Evolutionary conservation across 2,329 filamentous ascomycete genomes (phyloP), one percentile per base, ranked within the genome.

Genomic region (Clonostachys sp.): DNA sequence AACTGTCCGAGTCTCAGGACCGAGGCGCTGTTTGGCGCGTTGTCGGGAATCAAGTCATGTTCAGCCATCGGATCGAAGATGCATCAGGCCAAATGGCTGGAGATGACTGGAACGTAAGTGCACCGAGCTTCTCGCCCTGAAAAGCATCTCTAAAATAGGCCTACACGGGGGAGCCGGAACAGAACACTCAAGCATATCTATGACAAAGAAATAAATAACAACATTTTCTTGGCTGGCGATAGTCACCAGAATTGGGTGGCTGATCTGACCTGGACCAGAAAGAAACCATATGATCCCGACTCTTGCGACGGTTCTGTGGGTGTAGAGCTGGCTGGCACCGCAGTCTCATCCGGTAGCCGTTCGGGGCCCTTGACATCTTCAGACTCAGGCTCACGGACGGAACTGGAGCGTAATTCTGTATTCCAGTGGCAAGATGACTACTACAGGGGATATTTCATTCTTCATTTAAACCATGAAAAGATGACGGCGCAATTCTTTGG

Each of bases 381-480:
- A 2, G 74, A 82, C 51, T 30, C 24, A 5, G 67, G 69, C 44
- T 62, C 64, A 48, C 70, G 55, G 61, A 59, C 53, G 65, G 77
- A 34, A 68, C 73, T 52, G 59, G 59, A 41, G 64, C 72, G 55
- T 18, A 89, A 87, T 61, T 65, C 70, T 1, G 83, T 86, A 61
- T 68, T 90, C 42, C 82, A 87, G 57, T 90, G 85, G 86, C 80
- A 84, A 55, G 86, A 89, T 48, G 62, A 83, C 8, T 89, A 86
- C 61, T 90, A 89, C 62, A 75, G 86, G 16, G 87, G 86, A 2
- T 90, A 90, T 66, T 89, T 82, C 54, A 77, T 86, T 57, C 67
- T 89, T 39, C 73, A 77, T 43, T 68, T 87, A 47, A 71, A 67
- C 17, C 71, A 78, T 18, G 71, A 83, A 12, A 67, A 75, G 41